These are phyloP conservation scores for Euphorbia schlechtendalii DNA, from an alignment of 441 rosid genomes.

Conservation along the genomic window DNA sequence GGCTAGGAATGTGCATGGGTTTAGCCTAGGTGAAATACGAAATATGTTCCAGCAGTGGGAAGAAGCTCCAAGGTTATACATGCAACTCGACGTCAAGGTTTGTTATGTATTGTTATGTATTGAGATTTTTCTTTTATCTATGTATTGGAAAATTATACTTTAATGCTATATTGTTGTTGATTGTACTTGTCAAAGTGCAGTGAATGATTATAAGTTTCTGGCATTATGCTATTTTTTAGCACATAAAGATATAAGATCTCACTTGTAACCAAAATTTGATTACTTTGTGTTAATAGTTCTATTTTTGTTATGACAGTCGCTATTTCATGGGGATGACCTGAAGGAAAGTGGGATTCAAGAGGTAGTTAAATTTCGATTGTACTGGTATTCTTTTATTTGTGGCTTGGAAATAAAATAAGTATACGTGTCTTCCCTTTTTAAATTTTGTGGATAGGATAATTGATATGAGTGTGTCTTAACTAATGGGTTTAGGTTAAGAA, in stretches of 20 bases:
- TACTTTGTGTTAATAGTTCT: constrained; percentile 19
- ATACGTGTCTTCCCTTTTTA: no score
- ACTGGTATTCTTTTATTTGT: background rate
- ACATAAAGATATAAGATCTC: background rate
- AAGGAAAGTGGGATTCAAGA: constrained; percentile 78
- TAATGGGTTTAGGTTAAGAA: no score
- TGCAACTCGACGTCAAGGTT: constrained; percentile 77
- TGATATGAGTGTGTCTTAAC: no score
- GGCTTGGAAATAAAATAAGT: background rate
- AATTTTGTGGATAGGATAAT: no score
- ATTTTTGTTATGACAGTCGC: constrained; percentile 48
- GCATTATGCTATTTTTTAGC: background rate
- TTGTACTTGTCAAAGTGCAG: no score
- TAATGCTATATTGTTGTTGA: background rate
- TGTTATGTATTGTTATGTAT: constrained; percentile 7
- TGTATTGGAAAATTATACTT: background rate
- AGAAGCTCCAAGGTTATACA: constrained; percentile 69
- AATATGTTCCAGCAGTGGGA: constrained; percentile 85
- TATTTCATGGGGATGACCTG: constrained; percentile 72
- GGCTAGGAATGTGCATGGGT: constrained; percentile 87
- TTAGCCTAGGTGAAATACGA: constrained; percentile 68
- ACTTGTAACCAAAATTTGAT: background rate
- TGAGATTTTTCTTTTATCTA: constrained; percentile 7
- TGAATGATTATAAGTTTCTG: background rate
- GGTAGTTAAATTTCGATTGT: constrained; percentile 38